Evolutionary conservation across 2,329 filamentous ascomycete genomes (phyloP).

Genomic region (Macrophomina pseudophaseolina): DNA sequence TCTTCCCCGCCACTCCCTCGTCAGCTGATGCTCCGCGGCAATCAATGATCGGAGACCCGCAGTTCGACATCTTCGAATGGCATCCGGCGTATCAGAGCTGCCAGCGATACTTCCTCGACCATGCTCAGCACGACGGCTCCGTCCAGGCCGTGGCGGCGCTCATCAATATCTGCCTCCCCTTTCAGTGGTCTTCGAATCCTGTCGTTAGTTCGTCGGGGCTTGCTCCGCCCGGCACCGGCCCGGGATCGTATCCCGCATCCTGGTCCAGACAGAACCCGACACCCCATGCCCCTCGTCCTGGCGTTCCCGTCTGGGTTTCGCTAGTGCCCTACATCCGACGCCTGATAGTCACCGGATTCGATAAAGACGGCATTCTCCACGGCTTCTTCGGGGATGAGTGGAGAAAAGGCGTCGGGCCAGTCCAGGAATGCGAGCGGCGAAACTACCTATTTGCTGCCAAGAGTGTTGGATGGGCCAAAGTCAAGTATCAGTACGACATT

Average conservation of each 20-base stretch:
- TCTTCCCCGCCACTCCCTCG: constrained; percentile 23
- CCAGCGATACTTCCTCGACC: constrained; percentile 87
- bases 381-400: constrained; percentile 98
- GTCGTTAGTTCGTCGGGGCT: constrained; percentile 45
- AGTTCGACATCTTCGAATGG: constrained; percentile 89
- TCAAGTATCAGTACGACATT: constrained; percentile 92
- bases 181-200: constrained; percentile 68
- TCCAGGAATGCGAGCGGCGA: constrained; percentile 86
- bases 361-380: constrained; percentile 83
- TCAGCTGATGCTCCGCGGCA: constrained; percentile 25
- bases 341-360: constrained; percentile 89
- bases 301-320: constrained; percentile 60
- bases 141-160: constrained; percentile 90
- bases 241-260: constrained; percentile 33
- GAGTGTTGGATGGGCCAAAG: constrained; percentile 84
- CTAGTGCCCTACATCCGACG: constrained; percentile 89
- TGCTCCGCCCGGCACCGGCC: constrained; percentile 38
- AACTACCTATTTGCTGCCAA: constrained; percentile 97
- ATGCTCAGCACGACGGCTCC: constrained; percentile 80
- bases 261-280: constrained; percentile 51
- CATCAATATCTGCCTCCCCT: constrained; percentile 89
- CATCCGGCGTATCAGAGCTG: constrained; percentile 90
- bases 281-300: constrained; percentile 43
- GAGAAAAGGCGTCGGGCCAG: constrained; percentile 74
- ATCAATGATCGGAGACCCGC: constrained; percentile 47